Conservation (phyloP, 2,329 filamentous ascomycete genomes). For the Fusarium mexicanum region DNA sequence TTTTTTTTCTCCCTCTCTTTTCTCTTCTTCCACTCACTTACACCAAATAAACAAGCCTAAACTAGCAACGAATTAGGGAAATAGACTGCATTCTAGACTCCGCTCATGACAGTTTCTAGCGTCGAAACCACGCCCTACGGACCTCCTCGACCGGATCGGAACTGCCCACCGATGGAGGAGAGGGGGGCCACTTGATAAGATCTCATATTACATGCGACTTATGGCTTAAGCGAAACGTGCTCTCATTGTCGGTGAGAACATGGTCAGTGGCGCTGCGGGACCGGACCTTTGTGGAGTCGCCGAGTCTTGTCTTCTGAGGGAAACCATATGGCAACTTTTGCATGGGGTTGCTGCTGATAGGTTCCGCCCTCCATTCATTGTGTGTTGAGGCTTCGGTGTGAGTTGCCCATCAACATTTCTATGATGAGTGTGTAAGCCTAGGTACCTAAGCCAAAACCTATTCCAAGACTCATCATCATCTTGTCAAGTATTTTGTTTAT, state of each 20-base stretch:
- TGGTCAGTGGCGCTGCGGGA: conserved; percentile 26
- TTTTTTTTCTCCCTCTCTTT: not conserved
- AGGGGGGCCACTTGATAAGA: not conserved
- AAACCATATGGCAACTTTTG: not conserved
- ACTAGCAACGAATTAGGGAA: not conserved
- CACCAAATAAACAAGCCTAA: not conserved
- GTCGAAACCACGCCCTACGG: conserved; percentile 12
- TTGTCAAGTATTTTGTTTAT: not conserved
- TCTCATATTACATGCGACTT: not conserved
- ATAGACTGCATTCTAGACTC: conserved; percentile 16
- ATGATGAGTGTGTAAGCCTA: not conserved
- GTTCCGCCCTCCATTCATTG: not conserved
- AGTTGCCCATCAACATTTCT: not conserved
- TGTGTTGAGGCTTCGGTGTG: not conserved
- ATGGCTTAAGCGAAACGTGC: not conserved
- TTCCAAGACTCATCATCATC: not conserved
- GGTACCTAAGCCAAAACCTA: not conserved
- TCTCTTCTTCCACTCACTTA: not conserved
- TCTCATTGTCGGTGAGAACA: not conserved
- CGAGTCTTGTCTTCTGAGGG: not conserved
- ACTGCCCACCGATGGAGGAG: conserved; percentile 13
- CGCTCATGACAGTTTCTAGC: conserved; percentile 18
- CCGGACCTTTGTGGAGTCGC: conserved; percentile 10
- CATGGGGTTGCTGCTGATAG: not conserved
- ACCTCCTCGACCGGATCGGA: conserved; percentile 25